phyloP scores from a whole-genome alignment of 139 green algal species.

The Medakamo hakoo region DNA sequence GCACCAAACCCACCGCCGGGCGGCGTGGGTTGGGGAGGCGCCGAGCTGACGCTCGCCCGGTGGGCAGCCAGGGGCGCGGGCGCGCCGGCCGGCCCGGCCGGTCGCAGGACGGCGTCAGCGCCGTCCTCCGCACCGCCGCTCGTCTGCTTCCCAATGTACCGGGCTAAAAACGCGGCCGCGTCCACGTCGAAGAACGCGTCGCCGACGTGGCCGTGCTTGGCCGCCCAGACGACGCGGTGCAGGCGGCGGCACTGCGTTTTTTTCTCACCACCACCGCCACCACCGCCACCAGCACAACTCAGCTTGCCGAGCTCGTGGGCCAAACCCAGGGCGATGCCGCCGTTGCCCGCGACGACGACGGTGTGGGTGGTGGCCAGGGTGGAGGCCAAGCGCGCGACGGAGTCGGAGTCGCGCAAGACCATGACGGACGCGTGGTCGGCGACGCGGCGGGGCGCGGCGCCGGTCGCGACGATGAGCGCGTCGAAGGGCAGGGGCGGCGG shows the following conservation, averaged over 20 bases:
- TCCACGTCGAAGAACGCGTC: constrained; percentile 79
- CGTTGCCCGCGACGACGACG: constrained; percentile 67
- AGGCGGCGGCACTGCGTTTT: too few relatives aligned
- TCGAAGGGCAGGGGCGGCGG: neutral
- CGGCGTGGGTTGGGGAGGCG: too few relatives aligned
- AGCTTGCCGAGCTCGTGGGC: constrained; percentile 18
- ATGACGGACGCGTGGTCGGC: constrained; percentile 16
- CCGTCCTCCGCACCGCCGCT: too few relatives aligned
- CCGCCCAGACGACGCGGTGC: constrained; percentile 62
- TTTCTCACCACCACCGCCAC: too few relatives aligned
- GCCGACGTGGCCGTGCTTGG: constrained; percentile 59
- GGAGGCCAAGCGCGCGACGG: constrained; percentile 19
- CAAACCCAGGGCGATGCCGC: constrained; percentile 72
- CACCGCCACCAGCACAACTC: too few relatives aligned
- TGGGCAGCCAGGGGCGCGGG: too few relatives aligned
- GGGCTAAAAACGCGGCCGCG: constrained; percentile 49
- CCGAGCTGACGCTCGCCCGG: too few relatives aligned
- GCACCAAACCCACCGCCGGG: constrained; percentile 7
- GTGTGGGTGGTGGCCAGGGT: constrained; percentile 13
- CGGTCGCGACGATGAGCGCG: neutral
- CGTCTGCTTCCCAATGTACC: too few relatives aligned
- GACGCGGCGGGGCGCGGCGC: neutral
- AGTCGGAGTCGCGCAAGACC: constrained; percentile 53
- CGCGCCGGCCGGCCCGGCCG: too few relatives aligned
- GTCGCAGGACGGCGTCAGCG: too few relatives aligned